Evolutionary conservation across 2,329 filamentous ascomycete genomes (phyloP).

Genomic region (Hymenoscyphus infarciens): DNA sequence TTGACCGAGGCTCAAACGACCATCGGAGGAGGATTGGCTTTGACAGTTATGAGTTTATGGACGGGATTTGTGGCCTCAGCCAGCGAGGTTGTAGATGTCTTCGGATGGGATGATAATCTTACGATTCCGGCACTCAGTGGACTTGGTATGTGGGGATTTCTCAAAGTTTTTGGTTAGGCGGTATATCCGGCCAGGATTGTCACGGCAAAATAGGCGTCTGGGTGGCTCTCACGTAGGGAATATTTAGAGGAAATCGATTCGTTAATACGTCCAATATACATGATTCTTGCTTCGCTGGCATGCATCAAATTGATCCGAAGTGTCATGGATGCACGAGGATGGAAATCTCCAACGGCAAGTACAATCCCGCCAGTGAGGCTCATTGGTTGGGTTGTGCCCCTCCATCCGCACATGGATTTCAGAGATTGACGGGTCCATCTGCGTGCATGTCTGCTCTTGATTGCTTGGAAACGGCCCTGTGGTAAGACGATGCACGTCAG

Average conservation of each 20-base stretch:
- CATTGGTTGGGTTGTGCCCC: not conserved
- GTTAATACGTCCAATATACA: constrained; percentile 17
- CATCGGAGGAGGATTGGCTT: constrained; percentile 67
- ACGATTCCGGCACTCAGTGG: constrained; percentile 93
- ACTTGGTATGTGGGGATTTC: constrained; percentile 83
- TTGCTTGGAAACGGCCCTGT: constrained; percentile 1
- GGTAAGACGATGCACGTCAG: constrained; percentile 3
- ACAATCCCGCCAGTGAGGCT: not conserved
- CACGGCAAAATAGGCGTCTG: constrained; percentile 19
- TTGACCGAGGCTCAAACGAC: constrained; percentile 55
- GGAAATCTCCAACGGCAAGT: constrained; percentile 12
- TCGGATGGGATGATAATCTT: constrained; percentile 94
- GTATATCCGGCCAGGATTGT: constrained; percentile 7
- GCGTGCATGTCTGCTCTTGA: constrained; percentile 7
- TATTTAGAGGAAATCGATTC: constrained; percentile 15
- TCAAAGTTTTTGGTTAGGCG: constrained; percentile 71
- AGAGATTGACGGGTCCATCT: constrained; percentile 10
- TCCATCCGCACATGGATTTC: not conserved
- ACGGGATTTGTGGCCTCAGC: constrained; percentile 85
- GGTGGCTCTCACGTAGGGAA: constrained; percentile 18
- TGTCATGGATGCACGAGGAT: constrained; percentile 3
- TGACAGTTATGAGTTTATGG: constrained; percentile 78
- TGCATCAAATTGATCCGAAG: constrained; percentile 19
- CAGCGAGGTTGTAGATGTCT: constrained; percentile 88
- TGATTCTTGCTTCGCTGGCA: constrained; percentile 23